These are phyloP conservation scores for Tuber borchii DNA, from an alignment of 495 filamentous ascomycete genomes.

Conservation along the genomic window DNA sequence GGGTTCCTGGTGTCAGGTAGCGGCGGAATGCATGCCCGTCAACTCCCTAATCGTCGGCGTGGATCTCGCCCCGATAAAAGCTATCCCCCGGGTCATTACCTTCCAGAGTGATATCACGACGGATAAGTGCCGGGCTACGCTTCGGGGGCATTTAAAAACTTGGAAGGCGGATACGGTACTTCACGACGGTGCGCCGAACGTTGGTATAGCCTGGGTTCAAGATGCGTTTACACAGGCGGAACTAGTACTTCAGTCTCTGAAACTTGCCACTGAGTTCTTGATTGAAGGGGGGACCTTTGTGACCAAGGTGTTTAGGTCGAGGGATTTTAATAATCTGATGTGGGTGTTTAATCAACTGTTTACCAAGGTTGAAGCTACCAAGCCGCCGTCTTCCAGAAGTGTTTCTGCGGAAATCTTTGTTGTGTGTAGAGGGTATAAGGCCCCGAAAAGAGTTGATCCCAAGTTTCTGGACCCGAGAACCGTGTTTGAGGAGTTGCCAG, in stretches of 20 bases:
- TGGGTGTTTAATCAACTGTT: slow-evolving; percentile 99
- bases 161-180: slow-evolving; percentile 98
- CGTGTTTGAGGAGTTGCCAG: slow-evolving; percentile 91
- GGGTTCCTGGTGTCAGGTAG: slow-evolving; percentile 98
- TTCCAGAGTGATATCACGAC: slow-evolving; percentile 99
- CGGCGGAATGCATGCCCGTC: slow-evolving; percentile 85
- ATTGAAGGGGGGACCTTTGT: slow-evolving; percentile 87
- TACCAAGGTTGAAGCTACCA: slow-evolving; percentile 88
- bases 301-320: slow-evolving; percentile 96
- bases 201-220: slow-evolving; percentile 96
- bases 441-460: slow-evolving; percentile 85
- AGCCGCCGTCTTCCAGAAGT: slow-evolving; percentile 89
- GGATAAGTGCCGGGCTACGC: slow-evolving; percentile 89
- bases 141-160: slow-evolving; percentile 82
- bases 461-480: slow-evolving; percentile 83
- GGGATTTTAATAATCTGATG: slow-evolving; percentile 89
- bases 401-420: slow-evolving; percentile 98
- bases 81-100: slow-evolving; percentile 84
- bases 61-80: slow-evolving; percentile 90
- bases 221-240: slow-evolving; percentile 98
- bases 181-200: slow-evolving; percentile 96
- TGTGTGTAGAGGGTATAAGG: slow-evolving; percentile 88
- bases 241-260: slow-evolving; percentile 82
- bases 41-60: slow-evolving; percentile 89
- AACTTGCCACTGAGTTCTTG: slow-evolving; percentile 89